These are phyloP conservation scores for Micromonas pusilla DNA, from an alignment of 139 green algal species.

Conservation along the genomic window DNA sequence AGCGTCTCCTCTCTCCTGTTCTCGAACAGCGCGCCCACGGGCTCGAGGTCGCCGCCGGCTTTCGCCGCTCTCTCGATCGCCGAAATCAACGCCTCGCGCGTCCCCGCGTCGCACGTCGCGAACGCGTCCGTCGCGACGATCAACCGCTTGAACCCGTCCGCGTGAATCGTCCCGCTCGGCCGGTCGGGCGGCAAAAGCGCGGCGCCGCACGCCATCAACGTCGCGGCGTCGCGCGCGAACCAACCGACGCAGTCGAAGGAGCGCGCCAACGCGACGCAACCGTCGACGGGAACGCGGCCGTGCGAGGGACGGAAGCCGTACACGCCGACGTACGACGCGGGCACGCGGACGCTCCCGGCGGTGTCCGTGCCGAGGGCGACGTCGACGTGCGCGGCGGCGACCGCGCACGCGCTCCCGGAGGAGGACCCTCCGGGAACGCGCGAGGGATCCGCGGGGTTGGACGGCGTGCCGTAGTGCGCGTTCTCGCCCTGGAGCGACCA, in stretches of 20 bases:
- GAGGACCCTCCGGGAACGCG: conserved; percentile 82
- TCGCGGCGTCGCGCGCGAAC: conserved; percentile 15
- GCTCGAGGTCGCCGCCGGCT: not conserved
- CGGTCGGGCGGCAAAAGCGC: not conserved
- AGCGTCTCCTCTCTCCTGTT: not conserved
- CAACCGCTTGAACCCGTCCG: not conserved
- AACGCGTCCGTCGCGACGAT: conserved; percentile 14
- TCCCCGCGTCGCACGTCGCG: not conserved
- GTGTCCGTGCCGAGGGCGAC: conserved; percentile 85
- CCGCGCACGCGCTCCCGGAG: conserved; percentile 78
- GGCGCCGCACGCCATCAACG: not conserved
- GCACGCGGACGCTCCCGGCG: conserved; percentile 77
- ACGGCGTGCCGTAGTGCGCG: conserved; percentile 77
- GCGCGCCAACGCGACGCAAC: conserved; percentile 54
- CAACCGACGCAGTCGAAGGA: conserved; percentile 34
- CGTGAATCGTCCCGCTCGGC: not conserved
- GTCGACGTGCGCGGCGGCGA: conserved; percentile 41
- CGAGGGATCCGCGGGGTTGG: conserved; percentile 70
- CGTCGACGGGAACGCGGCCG: conserved; percentile 44
- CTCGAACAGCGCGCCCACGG: not conserved
- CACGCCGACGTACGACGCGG: conserved; percentile 79
- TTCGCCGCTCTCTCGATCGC: not conserved
- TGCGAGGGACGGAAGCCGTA: conserved; percentile 78
- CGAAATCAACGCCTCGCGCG: not conserved
- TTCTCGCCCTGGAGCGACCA: conserved; percentile 75